A percentile compares a stretch with the other conserved stretches of the same genome.
phyloP scores from a whole-genome alignment of 1,139 yeast species.

The Kodamaea sp. region DNA sequence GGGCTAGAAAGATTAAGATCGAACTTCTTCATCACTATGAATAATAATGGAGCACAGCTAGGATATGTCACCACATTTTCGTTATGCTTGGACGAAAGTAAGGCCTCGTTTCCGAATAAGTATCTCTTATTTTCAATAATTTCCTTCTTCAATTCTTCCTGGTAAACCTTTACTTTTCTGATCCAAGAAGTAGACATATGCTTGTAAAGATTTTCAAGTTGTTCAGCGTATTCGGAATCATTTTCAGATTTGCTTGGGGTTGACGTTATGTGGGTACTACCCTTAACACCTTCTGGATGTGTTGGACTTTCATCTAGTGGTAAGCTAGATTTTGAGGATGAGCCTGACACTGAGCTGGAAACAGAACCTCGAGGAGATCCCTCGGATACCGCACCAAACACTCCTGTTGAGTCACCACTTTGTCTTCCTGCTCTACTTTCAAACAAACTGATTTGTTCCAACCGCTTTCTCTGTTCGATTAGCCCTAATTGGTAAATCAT shows the following conservation, averaged over 20 bases:
- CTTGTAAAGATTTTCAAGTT: constrained; percentile 14
- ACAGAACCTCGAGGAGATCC: too few relatives aligned
- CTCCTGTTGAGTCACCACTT: constrained; percentile 10
- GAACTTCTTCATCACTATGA: constrained; percentile 56
- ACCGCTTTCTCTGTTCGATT: constrained; percentile 66
- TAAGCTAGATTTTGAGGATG: background rate
- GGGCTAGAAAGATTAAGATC: constrained; percentile 58
- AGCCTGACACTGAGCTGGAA: too few relatives aligned
- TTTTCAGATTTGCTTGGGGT: constrained; percentile 10
- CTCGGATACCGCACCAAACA: too few relatives aligned
- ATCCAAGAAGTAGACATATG: constrained; percentile 41
- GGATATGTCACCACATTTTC: constrained; percentile 60
- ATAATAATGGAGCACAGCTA: constrained; percentile 64
- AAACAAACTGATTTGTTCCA: constrained; percentile 58
- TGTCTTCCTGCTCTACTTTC: constrained; percentile 32
- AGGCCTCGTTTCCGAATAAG: constrained; percentile 46
- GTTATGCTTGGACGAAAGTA: constrained; percentile 47
- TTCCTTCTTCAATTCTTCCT: constrained; percentile 41
- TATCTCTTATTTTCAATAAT: constrained; percentile 54
- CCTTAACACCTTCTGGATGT: background rate
- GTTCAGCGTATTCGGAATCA: constrained; percentile 11
- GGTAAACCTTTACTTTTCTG: constrained; percentile 52
- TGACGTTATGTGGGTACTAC: background rate
- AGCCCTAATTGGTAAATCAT: constrained; percentile 77
- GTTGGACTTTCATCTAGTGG: background rate